These are phyloP conservation scores for Cardamine occulta DNA, from an alignment of 345 rosid species.

Conservation along the genomic window DNA sequence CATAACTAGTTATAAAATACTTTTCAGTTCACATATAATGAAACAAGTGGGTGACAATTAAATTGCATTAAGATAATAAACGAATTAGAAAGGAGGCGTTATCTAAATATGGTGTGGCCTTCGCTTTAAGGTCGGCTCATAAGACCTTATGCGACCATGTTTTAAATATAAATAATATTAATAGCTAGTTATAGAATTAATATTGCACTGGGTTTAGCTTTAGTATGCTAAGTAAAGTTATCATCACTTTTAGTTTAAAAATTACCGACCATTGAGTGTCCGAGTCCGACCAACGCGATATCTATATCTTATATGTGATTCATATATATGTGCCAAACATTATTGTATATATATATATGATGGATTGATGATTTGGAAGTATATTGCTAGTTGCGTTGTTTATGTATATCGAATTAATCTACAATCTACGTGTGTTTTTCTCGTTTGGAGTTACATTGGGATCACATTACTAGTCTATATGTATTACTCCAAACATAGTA, in stretches of 20 bases:
- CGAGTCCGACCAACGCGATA: conserved; percentile 8
- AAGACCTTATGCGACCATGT: conserved; percentile 19
- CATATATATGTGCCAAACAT: not conserved
- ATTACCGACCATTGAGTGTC: conserved; percentile 26
- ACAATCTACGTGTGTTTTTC: conserved; percentile 5
- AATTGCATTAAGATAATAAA: conserved; percentile 10
- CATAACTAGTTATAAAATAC: not conserved
- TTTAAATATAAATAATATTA: not conserved
- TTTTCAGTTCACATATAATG: conserved; percentile 17
- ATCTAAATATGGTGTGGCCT: conserved; percentile 34
- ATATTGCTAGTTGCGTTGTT: not conserved
- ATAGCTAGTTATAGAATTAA: not conserved
- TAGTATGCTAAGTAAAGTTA: not conserved
- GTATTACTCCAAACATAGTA: not conserved
- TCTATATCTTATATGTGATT: not conserved
- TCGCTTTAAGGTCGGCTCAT: conserved; percentile 38
- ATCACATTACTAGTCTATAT: not conserved
- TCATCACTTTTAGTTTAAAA: not conserved
- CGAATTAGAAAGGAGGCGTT: conserved; percentile 16
- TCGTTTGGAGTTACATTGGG: conserved; percentile 7
- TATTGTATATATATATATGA: not conserved
- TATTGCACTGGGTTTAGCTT: not conserved
- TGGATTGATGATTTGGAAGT: conserved; percentile 18
- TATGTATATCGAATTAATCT: not conserved
- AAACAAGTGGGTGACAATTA: conserved; percentile 35